Conservation (phyloP, 129 eudicot genomes). For the Flaveria bidentis region DNA sequence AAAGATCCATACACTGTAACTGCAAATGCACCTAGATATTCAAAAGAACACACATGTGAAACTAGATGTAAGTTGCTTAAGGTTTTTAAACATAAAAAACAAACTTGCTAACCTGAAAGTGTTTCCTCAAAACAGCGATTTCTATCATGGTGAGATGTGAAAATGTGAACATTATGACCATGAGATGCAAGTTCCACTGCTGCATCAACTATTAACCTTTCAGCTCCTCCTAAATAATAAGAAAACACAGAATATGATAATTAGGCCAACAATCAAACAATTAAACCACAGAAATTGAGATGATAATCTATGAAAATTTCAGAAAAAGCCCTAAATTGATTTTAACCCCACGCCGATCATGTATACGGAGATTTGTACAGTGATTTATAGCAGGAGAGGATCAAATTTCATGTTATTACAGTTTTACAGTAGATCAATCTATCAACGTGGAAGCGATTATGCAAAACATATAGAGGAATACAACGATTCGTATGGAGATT, state of each 20-base stretch:
- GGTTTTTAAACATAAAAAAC: neutral
- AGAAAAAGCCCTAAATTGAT: neutral
- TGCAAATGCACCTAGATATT: conserved; percentile 68
- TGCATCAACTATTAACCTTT: conserved; percentile 93
- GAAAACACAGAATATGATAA: conserved; percentile 5
- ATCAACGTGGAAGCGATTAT: neutral
- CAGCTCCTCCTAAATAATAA: conserved; percentile 81
- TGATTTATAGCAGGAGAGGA: neutral
- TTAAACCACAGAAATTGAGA: neutral
- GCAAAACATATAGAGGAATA: neutral
- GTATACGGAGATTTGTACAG: neutral
- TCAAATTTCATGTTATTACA: neutral
- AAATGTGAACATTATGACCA: conserved; percentile 85
- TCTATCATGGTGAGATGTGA: conserved; percentile 88
- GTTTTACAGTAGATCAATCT: neutral
- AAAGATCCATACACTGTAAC: conserved; percentile 90
- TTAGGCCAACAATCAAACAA: neutral
- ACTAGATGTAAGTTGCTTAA: conserved; percentile 8
- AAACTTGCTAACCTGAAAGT: conserved; percentile 51
- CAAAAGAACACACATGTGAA: conserved; percentile 5
- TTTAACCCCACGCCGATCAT: neutral
- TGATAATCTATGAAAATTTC: neutral
- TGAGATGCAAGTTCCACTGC: conserved; percentile 75
- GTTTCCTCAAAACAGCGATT: conserved; percentile 93
- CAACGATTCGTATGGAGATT: neutral